phyloP scores from a whole-genome alignment of 192 early-diverging fungal species.

The Backusella tarrabulga region DNA sequence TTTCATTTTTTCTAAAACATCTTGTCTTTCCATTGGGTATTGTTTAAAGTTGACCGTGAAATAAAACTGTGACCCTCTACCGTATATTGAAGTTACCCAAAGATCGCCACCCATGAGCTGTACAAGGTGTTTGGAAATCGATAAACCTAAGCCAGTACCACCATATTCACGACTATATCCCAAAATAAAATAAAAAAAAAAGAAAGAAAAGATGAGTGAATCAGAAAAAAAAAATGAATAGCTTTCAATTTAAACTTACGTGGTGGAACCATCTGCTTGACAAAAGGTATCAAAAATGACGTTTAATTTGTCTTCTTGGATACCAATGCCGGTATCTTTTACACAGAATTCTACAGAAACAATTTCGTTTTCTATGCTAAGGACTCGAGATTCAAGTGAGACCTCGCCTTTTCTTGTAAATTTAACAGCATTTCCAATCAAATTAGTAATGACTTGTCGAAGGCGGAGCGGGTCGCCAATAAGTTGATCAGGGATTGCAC shows the following conservation, averaged over 20 bases:
- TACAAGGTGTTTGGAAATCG: slow-evolving; percentile 76
- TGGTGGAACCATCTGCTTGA: slow-evolving; percentile 84
- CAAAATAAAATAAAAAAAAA: not conserved
- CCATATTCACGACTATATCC: slow-evolving; percentile 15
- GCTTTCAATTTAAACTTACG: slow-evolving; percentile 22
- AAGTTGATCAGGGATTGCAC: slow-evolving; percentile 67
- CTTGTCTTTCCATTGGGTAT: slow-evolving; percentile 34
- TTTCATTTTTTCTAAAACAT: slow-evolving; percentile 42
- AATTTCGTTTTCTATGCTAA: slow-evolving; percentile 34
- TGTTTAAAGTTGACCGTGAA: slow-evolving; percentile 63
- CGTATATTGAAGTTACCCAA: slow-evolving; percentile 68
- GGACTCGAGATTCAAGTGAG: slow-evolving; percentile 49
- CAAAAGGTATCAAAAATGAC: slow-evolving; percentile 82
- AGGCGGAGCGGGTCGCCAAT: slow-evolving; percentile 78
- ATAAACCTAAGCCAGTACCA: slow-evolving; percentile 60
- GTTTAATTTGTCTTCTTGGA: slow-evolving; percentile 71
- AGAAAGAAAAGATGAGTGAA: not conserved
- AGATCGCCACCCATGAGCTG: slow-evolving; percentile 78
- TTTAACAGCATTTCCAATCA: slow-evolving; percentile 83
- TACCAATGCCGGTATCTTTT: slow-evolving; percentile 83
- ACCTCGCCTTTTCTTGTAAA: slow-evolving; percentile 79
- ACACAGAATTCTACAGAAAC: slow-evolving; percentile 68
- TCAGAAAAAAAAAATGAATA: not conserved
- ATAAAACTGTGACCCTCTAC: slow-evolving; percentile 72
- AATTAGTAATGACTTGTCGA: slow-evolving; percentile 78